phyloP scores from a whole-genome alignment of 495 filamentous ascomycete genomes.

The Mycothermus thermophilus region DNA sequence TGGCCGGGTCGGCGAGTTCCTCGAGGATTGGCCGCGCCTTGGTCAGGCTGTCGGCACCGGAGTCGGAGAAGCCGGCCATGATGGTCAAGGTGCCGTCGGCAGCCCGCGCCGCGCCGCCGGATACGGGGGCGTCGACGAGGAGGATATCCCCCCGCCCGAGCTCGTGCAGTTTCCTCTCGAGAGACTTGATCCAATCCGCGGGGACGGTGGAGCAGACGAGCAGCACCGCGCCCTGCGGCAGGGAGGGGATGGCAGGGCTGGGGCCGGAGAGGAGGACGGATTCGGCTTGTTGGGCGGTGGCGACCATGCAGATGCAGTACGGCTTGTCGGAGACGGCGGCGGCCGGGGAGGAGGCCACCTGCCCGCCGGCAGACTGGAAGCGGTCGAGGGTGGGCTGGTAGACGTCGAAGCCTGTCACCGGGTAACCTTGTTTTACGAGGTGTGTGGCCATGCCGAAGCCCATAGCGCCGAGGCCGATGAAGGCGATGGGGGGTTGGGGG shows the following conservation, averaged over 20 bases:
- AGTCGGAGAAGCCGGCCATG: conserved; percentile 54
- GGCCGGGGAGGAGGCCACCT: conserved; percentile 43
- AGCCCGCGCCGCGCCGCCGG: conserved; percentile 59
- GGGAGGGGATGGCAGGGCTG: conserved; percentile 39
- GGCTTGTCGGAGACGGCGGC: conserved; percentile 47
- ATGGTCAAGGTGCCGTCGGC: conserved; percentile 68
- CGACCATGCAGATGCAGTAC: conserved; percentile 68
- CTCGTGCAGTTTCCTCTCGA: conserved; percentile 40
- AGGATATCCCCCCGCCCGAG: conserved; percentile 47
- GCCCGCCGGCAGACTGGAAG: conserved; percentile 53
- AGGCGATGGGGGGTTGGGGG: conserved; percentile 52
- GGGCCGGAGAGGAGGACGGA: conserved; percentile 48
- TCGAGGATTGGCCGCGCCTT: conserved; percentile 46
- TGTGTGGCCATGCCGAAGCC: conserved; percentile 77
- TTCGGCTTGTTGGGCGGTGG: conserved; percentile 56
- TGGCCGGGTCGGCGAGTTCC: conserved; percentile 44
- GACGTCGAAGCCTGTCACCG: conserved; percentile 64
- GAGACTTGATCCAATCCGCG: conserved; percentile 47
- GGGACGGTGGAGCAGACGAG: conserved; percentile 66
- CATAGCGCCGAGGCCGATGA: conserved; percentile 81
- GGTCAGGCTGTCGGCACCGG: conserved; percentile 42
- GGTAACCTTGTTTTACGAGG: conserved; percentile 53
- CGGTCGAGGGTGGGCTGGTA: conserved; percentile 57
- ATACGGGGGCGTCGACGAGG: conserved; percentile 64
- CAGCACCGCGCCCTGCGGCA: conserved; percentile 46